Base-by-base conservation (phyloP, 371 early-diverging fungal species). In the Dinochytrium kinnereticum region DNA sequence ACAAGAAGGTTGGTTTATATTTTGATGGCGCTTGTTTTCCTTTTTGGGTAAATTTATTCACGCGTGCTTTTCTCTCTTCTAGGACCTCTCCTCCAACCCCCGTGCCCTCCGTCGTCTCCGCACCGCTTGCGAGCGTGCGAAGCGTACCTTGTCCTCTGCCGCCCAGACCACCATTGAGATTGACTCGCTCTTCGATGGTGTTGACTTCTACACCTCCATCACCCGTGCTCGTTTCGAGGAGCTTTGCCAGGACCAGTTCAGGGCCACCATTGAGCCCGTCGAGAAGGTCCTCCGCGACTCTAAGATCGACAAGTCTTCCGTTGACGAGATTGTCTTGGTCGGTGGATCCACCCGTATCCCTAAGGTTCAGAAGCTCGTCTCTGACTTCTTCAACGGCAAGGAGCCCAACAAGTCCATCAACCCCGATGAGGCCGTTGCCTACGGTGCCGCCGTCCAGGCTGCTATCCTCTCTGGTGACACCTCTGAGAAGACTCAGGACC, bases 341-440 rank as follows among this genome's bases (percentile, higher is more conserved):
- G 99, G 99, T 86, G 99, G 99, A 80, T 98, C 98, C 80, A 98
- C 99, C 75, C 98, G 99, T 92, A 99, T 99, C 86, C 99, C 99
- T 89, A 98, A 96, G 93, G 94, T 99, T 82, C 97, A 96, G 86
- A 92, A 96, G 87, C 90, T 99, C 76, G 91, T 99, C 75, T 91
- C 92, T 31, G 98, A 98, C 84, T 95, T 89, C 87, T 99, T 99
- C 89, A 94, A 96, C 85, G 98, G 96, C 81, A 97, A 96, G 90
- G 94, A 97, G 83, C 94, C 95, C 78, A 93, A 94, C 93, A 94
- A 94, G 88, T 93, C 94, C 80, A 95, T 98, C 90, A 96, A 98
- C 92, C 98, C 98, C 76, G 98, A 98, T 84, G 97, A 97, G 84
- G 96, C 97, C 72, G 98, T 98, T 75, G 99, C 99, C 73, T 98